phyloP scores from a whole-genome alignment of 2,329 filamentous ascomycete genomes.

The Epichloe amarillans region DNA sequence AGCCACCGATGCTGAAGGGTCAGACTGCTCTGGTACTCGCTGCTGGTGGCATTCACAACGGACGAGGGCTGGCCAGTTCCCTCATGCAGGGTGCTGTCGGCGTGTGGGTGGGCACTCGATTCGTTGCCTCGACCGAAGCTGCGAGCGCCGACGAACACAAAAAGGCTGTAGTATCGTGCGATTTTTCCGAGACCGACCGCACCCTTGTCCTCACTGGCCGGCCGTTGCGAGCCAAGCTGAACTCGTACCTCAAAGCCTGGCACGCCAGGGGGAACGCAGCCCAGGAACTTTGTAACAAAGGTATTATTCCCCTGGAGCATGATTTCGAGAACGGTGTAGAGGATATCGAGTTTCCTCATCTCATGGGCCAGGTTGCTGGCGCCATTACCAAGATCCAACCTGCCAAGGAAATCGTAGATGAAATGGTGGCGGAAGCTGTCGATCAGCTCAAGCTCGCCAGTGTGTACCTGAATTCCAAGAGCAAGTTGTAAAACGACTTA shows the following conservation, averaged over 20 bases:
- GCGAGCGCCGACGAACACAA: conserved; percentile 75
- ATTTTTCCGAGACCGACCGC: conserved; percentile 65
- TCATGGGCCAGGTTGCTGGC: conserved; percentile 91
- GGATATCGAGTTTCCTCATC: conserved; percentile 72
- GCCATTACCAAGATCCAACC: conserved; percentile 66
- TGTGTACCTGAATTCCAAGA: conserved; percentile 40
- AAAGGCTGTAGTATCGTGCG: conserved; percentile 65
- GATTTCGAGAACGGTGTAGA: conserved; percentile 65
- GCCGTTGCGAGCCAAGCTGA: conserved; percentile 66
- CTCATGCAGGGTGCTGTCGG: conserved; percentile 80
- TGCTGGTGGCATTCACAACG: conserved; percentile 77
- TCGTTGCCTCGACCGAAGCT: conserved; percentile 73
- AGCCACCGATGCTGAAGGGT: conserved; percentile 55
- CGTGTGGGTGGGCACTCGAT: conserved; percentile 90
- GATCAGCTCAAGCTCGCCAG: conserved; percentile 50
- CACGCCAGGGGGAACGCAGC: conserved; percentile 69
- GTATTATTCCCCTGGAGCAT: conserved; percentile 67
- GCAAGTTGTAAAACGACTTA: conserved; percentile 23
- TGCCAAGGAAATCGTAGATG: conserved; percentile 70
- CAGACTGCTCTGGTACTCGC: conserved; percentile 68
- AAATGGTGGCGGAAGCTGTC: conserved; percentile 73
- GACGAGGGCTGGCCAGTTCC: conserved; percentile 63
- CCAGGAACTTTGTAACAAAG: conserved; percentile 58
- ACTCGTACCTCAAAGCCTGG: conserved; percentile 75
- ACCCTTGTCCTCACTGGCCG: conserved; percentile 75